Evolutionary conservation across 1,284 basidiomycete species (phyloP).

Genomic region (Mycosarcoma maydis): DNA sequence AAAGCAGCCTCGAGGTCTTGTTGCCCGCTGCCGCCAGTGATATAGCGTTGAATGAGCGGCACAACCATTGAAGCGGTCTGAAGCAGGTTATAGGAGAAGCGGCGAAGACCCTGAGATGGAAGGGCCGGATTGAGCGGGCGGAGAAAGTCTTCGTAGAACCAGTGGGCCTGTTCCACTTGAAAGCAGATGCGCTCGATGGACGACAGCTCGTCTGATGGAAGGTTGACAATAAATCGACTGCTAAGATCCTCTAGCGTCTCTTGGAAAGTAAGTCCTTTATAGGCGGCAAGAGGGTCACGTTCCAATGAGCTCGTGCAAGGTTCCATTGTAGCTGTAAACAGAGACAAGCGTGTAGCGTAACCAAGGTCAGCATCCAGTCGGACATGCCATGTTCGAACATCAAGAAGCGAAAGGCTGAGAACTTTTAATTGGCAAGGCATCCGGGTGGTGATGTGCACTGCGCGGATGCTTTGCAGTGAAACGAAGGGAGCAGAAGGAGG

Average conservation of each 20-base stretch:
- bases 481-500: slow-evolving; percentile 21
- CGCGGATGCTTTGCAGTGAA: slow-evolving; percentile 14
- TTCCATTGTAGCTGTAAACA: slow-evolving; percentile 17
- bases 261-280: slow-evolving; percentile 53
- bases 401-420: slow-evolving; percentile 1
- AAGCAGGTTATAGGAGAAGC: slow-evolving; percentile 90
- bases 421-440: slow-evolving; percentile 1
- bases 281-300: slow-evolving; percentile 38
- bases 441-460: neutral
- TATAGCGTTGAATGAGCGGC: slow-evolving; percentile 64
- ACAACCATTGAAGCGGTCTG: slow-evolving; percentile 60
- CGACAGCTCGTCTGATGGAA: slow-evolving; percentile 90
- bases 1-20: slow-evolving; percentile 63
- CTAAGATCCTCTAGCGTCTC: slow-evolving; percentile 68
- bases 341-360: neutral
- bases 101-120: slow-evolving; percentile 80
- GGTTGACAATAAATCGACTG: slow-evolving; percentile 90
- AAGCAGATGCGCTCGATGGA: slow-evolving; percentile 95
- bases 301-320: slow-evolving; percentile 36
- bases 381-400: neutral
- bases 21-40: slow-evolving; percentile 53
- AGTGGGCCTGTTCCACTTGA: slow-evolving; percentile 99
- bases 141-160: slow-evolving; percentile 99
- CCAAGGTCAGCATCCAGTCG: slow-evolving; percentile 2
- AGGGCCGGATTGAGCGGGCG: slow-evolving; percentile 83